Evolutionary conservation across 306 rosid genomes (phyloP).

Genomic region (Vigna hirtella): DNA sequence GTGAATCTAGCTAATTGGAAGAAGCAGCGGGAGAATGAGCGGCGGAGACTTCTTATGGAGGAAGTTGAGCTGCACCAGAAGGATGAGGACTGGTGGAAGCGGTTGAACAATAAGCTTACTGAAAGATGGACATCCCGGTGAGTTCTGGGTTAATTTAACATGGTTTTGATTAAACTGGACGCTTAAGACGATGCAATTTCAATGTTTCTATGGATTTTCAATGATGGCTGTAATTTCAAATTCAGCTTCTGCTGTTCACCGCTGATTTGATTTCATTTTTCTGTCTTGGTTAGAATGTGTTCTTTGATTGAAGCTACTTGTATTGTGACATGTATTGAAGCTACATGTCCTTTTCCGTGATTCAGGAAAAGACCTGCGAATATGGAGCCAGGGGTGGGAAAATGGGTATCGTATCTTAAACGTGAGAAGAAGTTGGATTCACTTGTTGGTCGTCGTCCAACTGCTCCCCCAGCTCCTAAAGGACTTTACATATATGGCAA

Average conservation of each 20-base stretch:
- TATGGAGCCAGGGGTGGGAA: slow-evolving; percentile 89
- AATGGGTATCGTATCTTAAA: slow-evolving; percentile 96
- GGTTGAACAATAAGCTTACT: slow-evolving; percentile 54
- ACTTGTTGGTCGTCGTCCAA: slow-evolving; percentile 74
- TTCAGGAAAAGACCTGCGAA: slow-evolving; percentile 68
- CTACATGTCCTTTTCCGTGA: slow-evolving; percentile 37
- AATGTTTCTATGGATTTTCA: background rate
- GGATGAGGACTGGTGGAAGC: slow-evolving; percentile 59
- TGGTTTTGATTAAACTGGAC: slow-evolving; percentile 29
- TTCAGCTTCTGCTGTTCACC: slow-evolving; percentile 14
- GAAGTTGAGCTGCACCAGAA: slow-evolving; percentile 76
- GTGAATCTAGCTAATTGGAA: slow-evolving; percentile 74
- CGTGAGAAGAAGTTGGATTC: slow-evolving; percentile 93
- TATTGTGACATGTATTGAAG: slow-evolving; percentile 21
- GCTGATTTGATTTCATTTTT: background rate
- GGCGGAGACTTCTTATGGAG: slow-evolving; percentile 74
- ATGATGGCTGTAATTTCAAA: background rate
- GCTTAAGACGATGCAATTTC: background rate
- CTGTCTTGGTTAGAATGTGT: background rate
- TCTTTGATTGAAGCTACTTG: slow-evolving; percentile 15
- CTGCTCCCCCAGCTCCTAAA: slow-evolving; percentile 86
- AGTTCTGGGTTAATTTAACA: slow-evolving; percentile 28
- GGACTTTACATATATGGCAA: slow-evolving; percentile 95
- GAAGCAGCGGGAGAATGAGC: slow-evolving; percentile 69
- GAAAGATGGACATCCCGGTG: slow-evolving; percentile 71